phyloP scores from a whole-genome alignment of 345 rosid species.

The Rubroshorea leprosula region DNA sequence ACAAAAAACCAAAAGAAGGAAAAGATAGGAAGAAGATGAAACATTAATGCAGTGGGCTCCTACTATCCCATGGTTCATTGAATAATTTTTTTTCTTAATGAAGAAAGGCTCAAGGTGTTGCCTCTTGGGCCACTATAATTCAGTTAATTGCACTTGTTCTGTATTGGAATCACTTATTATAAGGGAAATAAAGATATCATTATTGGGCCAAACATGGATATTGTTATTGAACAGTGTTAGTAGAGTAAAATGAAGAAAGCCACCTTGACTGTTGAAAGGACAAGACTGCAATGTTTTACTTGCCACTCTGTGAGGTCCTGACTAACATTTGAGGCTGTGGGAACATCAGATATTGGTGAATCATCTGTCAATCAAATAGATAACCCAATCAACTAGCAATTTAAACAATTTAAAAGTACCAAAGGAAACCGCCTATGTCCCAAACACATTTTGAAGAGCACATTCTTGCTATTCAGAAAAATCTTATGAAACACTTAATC shows the following conservation, averaged over 20 bases:
- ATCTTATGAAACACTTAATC: neutral
- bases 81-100: no score
- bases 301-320: slow-evolving; percentile 63
- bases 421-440: neutral
- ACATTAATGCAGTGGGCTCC: no score
- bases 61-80: no score
- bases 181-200: no score
- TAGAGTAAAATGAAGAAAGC: neutral
- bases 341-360: slow-evolving; percentile 41
- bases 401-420: neutral
- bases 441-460: neutral
- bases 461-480: neutral
- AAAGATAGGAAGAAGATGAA: no score
- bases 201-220: neutral
- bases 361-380: slow-evolving; percentile 35
- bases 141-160: neutral
- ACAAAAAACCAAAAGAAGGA: no score
- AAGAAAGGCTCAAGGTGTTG: no score
- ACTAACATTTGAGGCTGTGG: slow-evolving; percentile 45
- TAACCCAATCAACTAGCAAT: slow-evolving; percentile 2
- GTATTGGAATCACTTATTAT: neutral
- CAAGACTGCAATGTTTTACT: slow-evolving; percentile 51
- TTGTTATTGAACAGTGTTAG: neutral
- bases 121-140: no score
- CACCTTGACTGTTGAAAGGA: slow-evolving; percentile 52